Evolutionary conservation across 2,329 filamentous ascomycete genomes (phyloP).

Genomic region (Catunica adiposa): DNA sequence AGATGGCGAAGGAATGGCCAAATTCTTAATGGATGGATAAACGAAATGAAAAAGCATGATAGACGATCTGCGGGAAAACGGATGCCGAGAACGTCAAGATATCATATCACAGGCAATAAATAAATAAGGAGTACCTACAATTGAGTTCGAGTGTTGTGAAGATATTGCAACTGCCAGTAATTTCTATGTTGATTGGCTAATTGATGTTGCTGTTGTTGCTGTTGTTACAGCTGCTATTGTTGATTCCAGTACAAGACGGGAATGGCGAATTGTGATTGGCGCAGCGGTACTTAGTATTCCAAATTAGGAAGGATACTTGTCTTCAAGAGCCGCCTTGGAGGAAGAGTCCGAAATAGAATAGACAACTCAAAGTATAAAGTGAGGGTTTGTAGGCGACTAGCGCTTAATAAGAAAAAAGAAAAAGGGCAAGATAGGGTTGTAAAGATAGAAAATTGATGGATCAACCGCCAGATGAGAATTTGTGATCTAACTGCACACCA

Average conservation of each 20-base stretch:
- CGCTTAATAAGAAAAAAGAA: neutral
- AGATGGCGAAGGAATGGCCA: neutral
- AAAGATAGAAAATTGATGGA: neutral
- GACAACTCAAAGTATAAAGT: too few species aligned
- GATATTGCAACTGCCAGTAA: neutral
- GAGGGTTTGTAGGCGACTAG: neutral
- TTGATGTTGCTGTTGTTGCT: neutral
- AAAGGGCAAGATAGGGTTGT: neutral
- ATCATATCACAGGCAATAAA: neutral
- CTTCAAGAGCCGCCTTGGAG: neutral
- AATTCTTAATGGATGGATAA: neutral
- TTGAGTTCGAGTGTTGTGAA: neutral
- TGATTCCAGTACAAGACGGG: neutral
- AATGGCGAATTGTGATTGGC: neutral
- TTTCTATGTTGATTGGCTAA: neutral
- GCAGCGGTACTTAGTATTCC: neutral
- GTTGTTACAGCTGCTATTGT: too few species aligned
- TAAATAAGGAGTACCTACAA: neutral
- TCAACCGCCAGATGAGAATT: neutral
- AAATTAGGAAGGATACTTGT: neutral
- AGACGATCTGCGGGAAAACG: neutral
- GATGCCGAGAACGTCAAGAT: neutral
- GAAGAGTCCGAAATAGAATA: neutral
- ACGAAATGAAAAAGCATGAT: constrained; percentile 1
- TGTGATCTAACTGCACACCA: too few species aligned